Evolutionary conservation across 2,329 filamentous ascomycete genomes (phyloP).

Genomic region (Pseudocercospora fijiensis): DNA sequence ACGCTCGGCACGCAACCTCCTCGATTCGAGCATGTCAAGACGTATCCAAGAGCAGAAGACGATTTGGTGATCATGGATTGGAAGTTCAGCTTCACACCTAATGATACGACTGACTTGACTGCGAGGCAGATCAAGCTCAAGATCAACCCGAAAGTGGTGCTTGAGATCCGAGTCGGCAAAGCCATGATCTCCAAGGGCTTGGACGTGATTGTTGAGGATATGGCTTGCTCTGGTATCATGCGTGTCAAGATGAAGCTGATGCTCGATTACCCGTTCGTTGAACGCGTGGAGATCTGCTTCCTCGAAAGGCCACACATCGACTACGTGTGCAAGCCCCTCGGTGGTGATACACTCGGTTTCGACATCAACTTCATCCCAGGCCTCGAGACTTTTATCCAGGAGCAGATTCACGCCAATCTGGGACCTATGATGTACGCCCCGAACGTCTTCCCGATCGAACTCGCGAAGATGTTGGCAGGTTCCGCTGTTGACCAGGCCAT

Average conservation of each 20-base stretch:
- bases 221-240: slow-evolving; percentile 95
- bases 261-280: slow-evolving; percentile 91
- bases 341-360: slow-evolving; percentile 92
- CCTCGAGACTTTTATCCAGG: slow-evolving; percentile 87
- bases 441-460: slow-evolving; percentile 96
- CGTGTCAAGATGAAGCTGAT: slow-evolving; percentile 96
- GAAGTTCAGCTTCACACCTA: slow-evolving; percentile 99
- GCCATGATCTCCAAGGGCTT: slow-evolving; percentile 96
- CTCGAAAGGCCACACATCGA: slow-evolving; percentile 84
- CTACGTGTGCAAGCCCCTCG: slow-evolving; percentile 96
- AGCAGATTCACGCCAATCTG: slow-evolving; percentile 92
- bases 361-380: slow-evolving; percentile 99
- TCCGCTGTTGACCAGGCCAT: slow-evolving; percentile 93
- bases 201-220: slow-evolving; percentile 96
- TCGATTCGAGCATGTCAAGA: slow-evolving; percentile 95
- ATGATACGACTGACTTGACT: slow-evolving; percentile 89
- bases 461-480: slow-evolving; percentile 96
- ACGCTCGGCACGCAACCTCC: slow-evolving; percentile 93
- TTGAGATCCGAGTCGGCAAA: slow-evolving; percentile 93
- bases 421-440: slow-evolving; percentile 97
- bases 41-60: slow-evolving; percentile 91
- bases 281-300: slow-evolving; percentile 93
- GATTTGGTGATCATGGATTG: slow-evolving; percentile 98
- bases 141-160: slow-evolving; percentile 92
- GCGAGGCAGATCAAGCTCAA: slow-evolving; percentile 87